These are phyloP conservation scores for Xylaria sp. DNA, from an alignment of 2,329 filamentous ascomycete genomes.

Conservation along the genomic window DNA sequence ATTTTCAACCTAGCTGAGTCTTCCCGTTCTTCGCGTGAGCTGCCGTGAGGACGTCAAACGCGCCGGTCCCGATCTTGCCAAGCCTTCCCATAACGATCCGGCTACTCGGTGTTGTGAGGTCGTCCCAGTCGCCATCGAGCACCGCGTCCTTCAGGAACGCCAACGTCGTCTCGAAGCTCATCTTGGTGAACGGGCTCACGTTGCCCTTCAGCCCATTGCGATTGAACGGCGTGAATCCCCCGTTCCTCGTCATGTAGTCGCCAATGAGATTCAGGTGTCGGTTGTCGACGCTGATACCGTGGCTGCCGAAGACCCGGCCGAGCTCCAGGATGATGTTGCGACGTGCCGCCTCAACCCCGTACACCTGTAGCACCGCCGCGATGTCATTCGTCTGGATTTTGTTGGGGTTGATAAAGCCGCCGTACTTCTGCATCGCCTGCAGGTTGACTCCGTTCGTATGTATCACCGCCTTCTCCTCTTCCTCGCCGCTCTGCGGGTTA, in stretches of 20 bases:
- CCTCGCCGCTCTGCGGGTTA: constrained; percentile 51
- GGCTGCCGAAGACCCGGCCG: constrained; percentile 79
- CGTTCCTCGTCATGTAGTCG: constrained; percentile 95
- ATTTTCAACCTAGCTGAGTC: constrained; percentile 28
- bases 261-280: constrained; percentile 94
- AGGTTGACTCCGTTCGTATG: constrained; percentile 87
- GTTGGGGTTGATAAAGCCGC: constrained; percentile 83
- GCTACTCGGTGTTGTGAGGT: constrained; percentile 81
- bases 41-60: constrained; percentile 81
- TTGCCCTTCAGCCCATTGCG: constrained; percentile 84
- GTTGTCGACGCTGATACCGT: constrained; percentile 90
- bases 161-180: constrained; percentile 98
- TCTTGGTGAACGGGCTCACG: constrained; percentile 93
- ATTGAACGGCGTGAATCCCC: constrained; percentile 89
- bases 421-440: constrained; percentile 85
- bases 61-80: constrained; percentile 83
- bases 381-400: constrained; percentile 92
- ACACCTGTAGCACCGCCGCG: constrained; percentile 77
- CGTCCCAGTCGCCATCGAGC: constrained; percentile 86
- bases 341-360: constrained; percentile 92
- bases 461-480: constrained; percentile 59
- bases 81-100: constrained; percentile 86
- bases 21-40: constrained; percentile 57
- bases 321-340: constrained; percentile 86
- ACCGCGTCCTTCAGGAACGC: constrained; percentile 92